Evolutionary conservation across 2,329 filamentous ascomycete genomes (phyloP), one percentile per base, ranked within the genome.

Genomic region (Fusarium miscanthi): DNA sequence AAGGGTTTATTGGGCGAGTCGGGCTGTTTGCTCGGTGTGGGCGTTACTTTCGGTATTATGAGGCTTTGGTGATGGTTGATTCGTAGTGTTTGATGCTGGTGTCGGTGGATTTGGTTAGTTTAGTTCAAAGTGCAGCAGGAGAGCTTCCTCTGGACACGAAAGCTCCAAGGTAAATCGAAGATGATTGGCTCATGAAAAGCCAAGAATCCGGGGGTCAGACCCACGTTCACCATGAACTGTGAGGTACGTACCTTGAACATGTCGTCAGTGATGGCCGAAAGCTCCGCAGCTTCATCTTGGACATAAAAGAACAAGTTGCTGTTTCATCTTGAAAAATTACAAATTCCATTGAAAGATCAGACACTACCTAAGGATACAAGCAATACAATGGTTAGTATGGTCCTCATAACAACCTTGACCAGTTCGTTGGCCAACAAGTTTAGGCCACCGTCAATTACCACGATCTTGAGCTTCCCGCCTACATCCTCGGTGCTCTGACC

Each of bases 401-500:
- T 4, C 40, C 16, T 8, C 14, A 23, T 16, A 14, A n/a, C 14
- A 30, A 17, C n/a, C 35, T 31, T 16, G 37, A 25, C 27, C 23
- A n/a, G 27, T 31, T 19, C 25, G 35, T 66, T 73, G 21, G 61
- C 48, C 31, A 42, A 27, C 35, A 16, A 52, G 19, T 53, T 27
- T 35, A 73, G 70, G 62, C 70, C 33, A 59, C 62, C 19, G 25
- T 57, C 51, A 73, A 67, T 68, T 70, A 64, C 49, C 71, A 74
- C 52, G 69, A 72, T 51, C 78, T 82, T 49, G 78, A 82, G 63
- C 87, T 84, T 78, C 90, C 94, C 79, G 94, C 95, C 72, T 93
- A 92, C 82, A 81, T 93, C 78, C 90, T 98, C 78, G 93, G 93
- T 69, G 87, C 90, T 72, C 87, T 98, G 66, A 98, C 95, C 65